Evolutionary conservation across 768 basidiomycete genomes (phyloP), one percentile per base, ranked within the genome.

Genomic region (Grammothele lineata): DNA sequence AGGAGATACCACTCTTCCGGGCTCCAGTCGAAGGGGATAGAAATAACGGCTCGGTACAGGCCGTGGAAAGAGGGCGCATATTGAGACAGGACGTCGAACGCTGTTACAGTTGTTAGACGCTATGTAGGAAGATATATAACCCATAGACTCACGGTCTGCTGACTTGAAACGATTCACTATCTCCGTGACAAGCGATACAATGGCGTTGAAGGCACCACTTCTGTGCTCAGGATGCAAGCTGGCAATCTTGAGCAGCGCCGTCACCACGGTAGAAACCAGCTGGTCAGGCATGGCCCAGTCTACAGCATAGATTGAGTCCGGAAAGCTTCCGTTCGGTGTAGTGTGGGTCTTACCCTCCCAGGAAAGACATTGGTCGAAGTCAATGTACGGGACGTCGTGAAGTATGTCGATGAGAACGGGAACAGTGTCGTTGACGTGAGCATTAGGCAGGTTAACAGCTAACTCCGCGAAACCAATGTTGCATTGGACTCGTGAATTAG

Each of bases 201-300:
- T 83, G 5, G 85, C 75, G n/a, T 66, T 58, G 12, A 81, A 75
- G 7, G 81, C 76, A 17, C 62, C 66, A 12, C 71, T 68, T 14
- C 76, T 69, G 54, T 80, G 73, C 41, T 75, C 65, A 0, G 69
- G 62, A 64, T 83, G 72, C 15, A 69, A 62, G 36, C 72, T 76
- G 18, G 85, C 80, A 18, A 91, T 68, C 42, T 79, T 73, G 37
- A 94, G 71, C 7, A 92, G 68, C 10, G 90, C 86, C 4, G 85
- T 85, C 19, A 90, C 76, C 3, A 83, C 89, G 1, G 86, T 82
- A 59, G 75, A 87, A 1, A 88, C 83, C 33, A 94, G 76, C 58
- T 92, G 87, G 64, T 94, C 88, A 30, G 92, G 84, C 25, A 90
- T 72, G 3, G 90, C 77, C 90, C 90, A 92, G 54, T 89, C 91